Conservation (phyloP, 306 rosid species). For the Morella rubra region DNA sequence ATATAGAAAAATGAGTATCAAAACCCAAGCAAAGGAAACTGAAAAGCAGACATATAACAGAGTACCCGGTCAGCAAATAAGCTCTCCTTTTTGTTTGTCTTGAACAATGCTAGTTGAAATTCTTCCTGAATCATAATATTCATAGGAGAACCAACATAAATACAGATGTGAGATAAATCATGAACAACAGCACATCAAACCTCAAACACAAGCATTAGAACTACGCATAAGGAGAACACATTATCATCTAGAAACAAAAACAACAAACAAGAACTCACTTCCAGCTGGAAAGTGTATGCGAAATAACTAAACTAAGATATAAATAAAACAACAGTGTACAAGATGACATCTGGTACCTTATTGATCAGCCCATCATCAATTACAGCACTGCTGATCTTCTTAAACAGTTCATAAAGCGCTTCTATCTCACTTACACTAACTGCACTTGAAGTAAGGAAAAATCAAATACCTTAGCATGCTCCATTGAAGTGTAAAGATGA, state of each 20-base stretch:
- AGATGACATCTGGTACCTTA: constrained; percentile 46
- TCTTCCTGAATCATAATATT: constrained; percentile 57
- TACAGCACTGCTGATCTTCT: constrained; percentile 73
- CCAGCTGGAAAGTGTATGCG: constrained; percentile 16
- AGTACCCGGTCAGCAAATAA: constrained; percentile 85
- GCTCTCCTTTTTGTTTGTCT: constrained; percentile 71
- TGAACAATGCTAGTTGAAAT: constrained; percentile 76
- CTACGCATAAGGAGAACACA: not conserved
- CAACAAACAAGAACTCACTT: constrained; percentile 1
- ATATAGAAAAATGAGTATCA: not conserved
- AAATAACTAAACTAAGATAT: constrained; percentile 10
- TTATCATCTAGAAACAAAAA: too few relatives aligned
- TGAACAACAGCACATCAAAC: not conserved
- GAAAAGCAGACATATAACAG: constrained; percentile 2
- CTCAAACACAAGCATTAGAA: not conserved
- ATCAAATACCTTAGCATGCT: constrained; percentile 7
- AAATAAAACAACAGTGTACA: constrained; percentile 13
- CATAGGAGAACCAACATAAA: constrained; percentile 17
- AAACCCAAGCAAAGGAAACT: not conserved
- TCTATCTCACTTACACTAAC: constrained; percentile 88
- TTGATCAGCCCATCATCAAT: constrained; percentile 74
- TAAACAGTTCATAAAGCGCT: constrained; percentile 77
- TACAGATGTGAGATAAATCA: not conserved
- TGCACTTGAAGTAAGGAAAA: constrained; percentile 37
- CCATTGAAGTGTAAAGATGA: not conserved